Base-by-base conservation (phyloP, 371 early-diverging fungal genomes). In the Syncephalastrum sp. region DNA sequence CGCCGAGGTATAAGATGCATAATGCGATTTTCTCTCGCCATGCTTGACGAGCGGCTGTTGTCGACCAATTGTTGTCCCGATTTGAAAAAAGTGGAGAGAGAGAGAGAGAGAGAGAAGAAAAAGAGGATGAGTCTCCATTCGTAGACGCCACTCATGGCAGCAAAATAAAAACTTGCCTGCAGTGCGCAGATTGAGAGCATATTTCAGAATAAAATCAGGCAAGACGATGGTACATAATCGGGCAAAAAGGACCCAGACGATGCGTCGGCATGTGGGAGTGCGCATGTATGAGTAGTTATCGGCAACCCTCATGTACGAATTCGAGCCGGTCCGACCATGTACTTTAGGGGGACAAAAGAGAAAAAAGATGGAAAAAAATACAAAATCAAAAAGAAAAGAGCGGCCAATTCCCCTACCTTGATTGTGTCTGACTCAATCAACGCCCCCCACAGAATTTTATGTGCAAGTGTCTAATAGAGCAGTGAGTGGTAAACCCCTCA, bases 21-120 rank as follows among this genome's bases (percentile, higher is more conserved):
- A 72, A 59, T 0, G 77, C 68, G n/a, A 79, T 63, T 57, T 79
- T 79, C 67, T 79, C 80, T 43, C 77, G 65, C 75, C 75, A 79
- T 29, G 72, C 72, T 23, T 61, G 69, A 16, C 79, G 72, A 49
- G 69, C 64, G 21, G 61, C 79, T 79, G 42, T 19, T n/a, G 23
- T 29, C 14, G 17, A 6, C 29, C 29, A 29, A 29, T 21, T 0
- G 21, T 21, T 21, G 21, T 21, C 21, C 21, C 21, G 21, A 21
- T 21, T 27, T 38, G 41, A 12, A 16, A 29, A 1, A 21, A 21
- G 21, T 29, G 23, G 23, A 33, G 2, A 33, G 8, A 33, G 6
- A 33, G 10, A 33, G 1, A 19, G 21, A 48, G 19, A 50, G 44
- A 43, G n/a, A n/a, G n/a, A n/a, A n/a, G n/a, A n/a, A n/a, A n/a